Evolutionary conservation across 352 stramenopile species (phyloP), one percentile per base, ranked within the genome.

Genomic region (Globisporangium carolinianum): DNA sequence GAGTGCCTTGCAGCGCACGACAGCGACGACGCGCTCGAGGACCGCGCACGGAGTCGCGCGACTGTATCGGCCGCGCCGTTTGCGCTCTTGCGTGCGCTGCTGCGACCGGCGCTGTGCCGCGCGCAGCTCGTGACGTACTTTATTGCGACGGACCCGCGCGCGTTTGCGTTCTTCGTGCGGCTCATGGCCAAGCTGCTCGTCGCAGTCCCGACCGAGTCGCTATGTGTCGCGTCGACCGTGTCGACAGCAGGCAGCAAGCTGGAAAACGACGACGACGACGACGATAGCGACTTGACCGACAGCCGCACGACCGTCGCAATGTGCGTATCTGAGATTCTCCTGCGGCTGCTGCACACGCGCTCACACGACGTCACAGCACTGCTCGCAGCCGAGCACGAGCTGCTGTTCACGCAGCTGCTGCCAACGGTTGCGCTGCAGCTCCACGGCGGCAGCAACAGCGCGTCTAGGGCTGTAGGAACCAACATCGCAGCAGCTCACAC

Each of bases 101-200:
- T 91, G 39, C 62, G 58, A 12, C 75, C 83, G 49, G 51, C 67
- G 32, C 76, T 76, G 10, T 89, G 81, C 53, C 64, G 70, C 42
- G 52, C 65, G 4, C 81, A 89, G 48, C 49, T 91, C 6, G 56
- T 85, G 11, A 55, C 61, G 38, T 86, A 86, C 42, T 89, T 89
- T 53, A 46, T 83, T 15, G 61, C 53, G 41, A 88, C 86, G 35
- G 68, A 81, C 60, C 69, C 62, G 54, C 83, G 81, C 32, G 76
- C 88, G 52, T 89, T 74, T 46, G 73, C 75, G 0, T 87, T 87
- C 66, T 90, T 91, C 57, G 51, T 89, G 18, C 76, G 76, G 0
- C 41, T 89, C 14, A 87, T 87, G 75, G 57, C 73, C 8, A 89
- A 83, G 60, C 60, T 91, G 42, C 65, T 90, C 4, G 62, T 66